These are phyloP conservation scores for Borovskyia barvae DNA, from an alignment of 208 protist species.

Conservation along the genomic window DNA sequence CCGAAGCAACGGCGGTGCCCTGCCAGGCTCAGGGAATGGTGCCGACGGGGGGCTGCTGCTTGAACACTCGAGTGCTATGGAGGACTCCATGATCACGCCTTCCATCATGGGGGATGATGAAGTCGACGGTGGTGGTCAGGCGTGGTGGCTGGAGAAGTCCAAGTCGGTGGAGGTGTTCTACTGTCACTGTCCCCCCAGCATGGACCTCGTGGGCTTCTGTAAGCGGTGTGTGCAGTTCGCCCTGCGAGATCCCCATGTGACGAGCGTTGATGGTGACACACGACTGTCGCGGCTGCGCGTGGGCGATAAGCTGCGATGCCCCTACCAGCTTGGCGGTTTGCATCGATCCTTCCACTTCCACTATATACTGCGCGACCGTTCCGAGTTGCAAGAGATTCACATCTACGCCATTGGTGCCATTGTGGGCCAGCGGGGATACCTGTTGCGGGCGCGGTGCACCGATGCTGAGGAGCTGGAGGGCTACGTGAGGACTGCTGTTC, in stretches of 20 bases:
- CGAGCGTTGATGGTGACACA: conserved; percentile 68
- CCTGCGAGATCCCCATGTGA: conserved; percentile 60
- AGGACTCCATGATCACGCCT: too few species aligned
- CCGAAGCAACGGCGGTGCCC: too few species aligned
- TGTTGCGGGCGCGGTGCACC: conserved; percentile 61
- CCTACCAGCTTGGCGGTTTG: conserved; percentile 46
- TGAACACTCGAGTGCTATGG: too few species aligned
- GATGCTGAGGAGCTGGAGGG: conserved; percentile 71
- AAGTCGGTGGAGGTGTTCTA: conserved; percentile 78
- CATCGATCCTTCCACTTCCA: conserved; percentile 71
- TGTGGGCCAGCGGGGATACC: conserved; percentile 72
- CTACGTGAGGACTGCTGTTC: conserved; percentile 63
- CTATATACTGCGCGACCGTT: conserved; percentile 47
- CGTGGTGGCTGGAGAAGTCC: conserved; percentile 71
- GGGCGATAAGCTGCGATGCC: conserved; percentile 65
- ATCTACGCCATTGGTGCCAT: conserved; percentile 77
- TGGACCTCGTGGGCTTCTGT: conserved; percentile 67
- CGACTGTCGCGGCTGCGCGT: conserved; percentile 51
- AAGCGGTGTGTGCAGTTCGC: conserved; percentile 72
- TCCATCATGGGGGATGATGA: background rate
- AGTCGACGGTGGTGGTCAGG: background rate
- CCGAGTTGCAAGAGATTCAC: conserved; percentile 53
- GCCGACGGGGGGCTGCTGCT: too few species aligned
- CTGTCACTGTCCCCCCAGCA: conserved; percentile 62
- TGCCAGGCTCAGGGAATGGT: too few species aligned